phyloP scores from a whole-genome alignment of 805 yeast genomes.

The Candida quercuum region DNA sequence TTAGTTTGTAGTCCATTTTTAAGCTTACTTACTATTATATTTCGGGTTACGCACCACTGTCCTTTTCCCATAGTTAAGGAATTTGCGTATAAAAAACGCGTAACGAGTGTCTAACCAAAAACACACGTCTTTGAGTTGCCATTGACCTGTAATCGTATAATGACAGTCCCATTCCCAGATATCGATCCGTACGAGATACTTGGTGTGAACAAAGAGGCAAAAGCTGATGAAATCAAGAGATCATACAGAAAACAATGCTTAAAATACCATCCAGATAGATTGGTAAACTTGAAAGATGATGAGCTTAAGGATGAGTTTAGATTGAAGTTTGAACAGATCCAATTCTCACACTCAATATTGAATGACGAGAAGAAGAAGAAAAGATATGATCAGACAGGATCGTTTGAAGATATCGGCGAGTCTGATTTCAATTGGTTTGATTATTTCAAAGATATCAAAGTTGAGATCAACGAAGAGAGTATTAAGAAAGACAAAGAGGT shows the following conservation, averaged over 20 bases:
- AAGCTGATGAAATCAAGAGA: slow-evolving; percentile 55
- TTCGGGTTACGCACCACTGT: no score
- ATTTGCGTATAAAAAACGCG: no score
- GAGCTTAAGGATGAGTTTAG: slow-evolving; percentile 31
- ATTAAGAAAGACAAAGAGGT: slow-evolving; percentile 62
- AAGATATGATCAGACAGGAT: slow-evolving; percentile 68
- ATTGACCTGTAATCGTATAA: background rate
- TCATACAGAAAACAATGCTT: slow-evolving; percentile 63
- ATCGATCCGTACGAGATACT: slow-evolving; percentile 59
- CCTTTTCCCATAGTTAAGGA: no score
- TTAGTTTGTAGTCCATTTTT: no score
- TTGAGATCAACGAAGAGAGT: slow-evolving; percentile 51
- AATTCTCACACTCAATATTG: slow-evolving; percentile 68
- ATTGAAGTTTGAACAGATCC: slow-evolving; percentile 57
- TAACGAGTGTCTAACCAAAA: background rate
- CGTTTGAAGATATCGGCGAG: slow-evolving; percentile 35
- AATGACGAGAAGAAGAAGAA: slow-evolving; percentile 51
- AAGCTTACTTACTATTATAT: no score
- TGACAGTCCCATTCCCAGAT: slow-evolving; percentile 33
- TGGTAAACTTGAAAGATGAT: slow-evolving; percentile 28
- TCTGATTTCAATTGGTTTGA: slow-evolving; percentile 52
- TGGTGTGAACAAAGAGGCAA: slow-evolving; percentile 33
- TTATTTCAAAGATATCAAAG: slow-evolving; percentile 42
- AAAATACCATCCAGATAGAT: slow-evolving; percentile 68
- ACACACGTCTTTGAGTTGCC: no score